A percentile compares a stretch with the other conserved stretches of the same genome.
phyloP scores from a whole-genome alignment of 108 stramenopile genomes.

The Cafeteria roenbergensis region DNA sequence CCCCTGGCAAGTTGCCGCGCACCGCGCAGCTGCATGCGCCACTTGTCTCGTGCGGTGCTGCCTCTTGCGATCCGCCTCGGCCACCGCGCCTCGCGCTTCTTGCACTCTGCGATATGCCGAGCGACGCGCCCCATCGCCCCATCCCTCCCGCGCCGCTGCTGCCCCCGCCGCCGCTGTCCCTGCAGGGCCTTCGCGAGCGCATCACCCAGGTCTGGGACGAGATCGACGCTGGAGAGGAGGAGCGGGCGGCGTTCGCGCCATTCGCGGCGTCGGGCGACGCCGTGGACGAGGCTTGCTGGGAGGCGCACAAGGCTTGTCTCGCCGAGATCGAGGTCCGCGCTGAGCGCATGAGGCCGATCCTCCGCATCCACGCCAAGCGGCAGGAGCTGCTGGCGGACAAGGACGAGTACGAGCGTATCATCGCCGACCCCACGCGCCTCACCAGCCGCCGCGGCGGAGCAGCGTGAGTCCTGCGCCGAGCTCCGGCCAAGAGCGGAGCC shows the following conservation, averaged over 20 bases:
- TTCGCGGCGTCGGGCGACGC: not conserved
- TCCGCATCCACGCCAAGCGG: not conserved
- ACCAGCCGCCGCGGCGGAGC: not conserved
- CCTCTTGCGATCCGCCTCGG: no score
- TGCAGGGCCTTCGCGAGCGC: no score
- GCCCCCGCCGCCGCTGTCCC: no score
- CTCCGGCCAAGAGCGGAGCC: no score
- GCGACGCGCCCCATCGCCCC: no score
- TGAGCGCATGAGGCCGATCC: not conserved
- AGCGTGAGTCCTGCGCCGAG: no score
- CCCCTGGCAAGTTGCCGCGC: no score
- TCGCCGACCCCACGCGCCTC: conserved; percentile 4
- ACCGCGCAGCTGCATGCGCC: no score
- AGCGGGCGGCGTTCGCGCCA: not conserved
- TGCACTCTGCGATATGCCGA: no score
- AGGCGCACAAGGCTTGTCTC: not conserved
- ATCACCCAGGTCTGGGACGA: not conserved
- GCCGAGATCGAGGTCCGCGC: not conserved
- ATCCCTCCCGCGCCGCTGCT: no score
- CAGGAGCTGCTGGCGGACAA: conserved; percentile 6
- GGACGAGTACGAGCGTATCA: not conserved
- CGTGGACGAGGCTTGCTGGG: not conserved
- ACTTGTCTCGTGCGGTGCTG: no score
- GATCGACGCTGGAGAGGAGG: not conserved
- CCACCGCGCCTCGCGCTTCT: no score